Percentiles rank a stretch among this genome's conserved stretches.
Conservation (phyloP, 2,329 filamentous ascomycete species). For the Fusarium udum region DNA sequence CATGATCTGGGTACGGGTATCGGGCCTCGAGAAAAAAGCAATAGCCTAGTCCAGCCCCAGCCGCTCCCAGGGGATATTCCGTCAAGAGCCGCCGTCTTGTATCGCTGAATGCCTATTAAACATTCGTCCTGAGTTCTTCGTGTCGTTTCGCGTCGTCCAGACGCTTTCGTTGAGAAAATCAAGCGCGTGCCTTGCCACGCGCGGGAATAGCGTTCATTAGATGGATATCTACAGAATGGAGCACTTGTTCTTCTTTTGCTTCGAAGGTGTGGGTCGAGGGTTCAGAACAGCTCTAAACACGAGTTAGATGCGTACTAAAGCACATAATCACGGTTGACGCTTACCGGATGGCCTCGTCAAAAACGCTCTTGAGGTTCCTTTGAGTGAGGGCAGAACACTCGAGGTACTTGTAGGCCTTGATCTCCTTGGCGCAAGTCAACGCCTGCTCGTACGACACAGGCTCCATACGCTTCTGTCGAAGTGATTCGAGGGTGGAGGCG, state of each 20-base stretch:
- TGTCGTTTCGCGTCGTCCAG: slow-evolving; percentile 40
- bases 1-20: slow-evolving; percentile 20
- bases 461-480: slow-evolving; percentile 93
- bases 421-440: slow-evolving; percentile 88
- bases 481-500: slow-evolving; percentile 78
- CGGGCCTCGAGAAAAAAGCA: slow-evolving; percentile 13
- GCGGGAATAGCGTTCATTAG: slow-evolving; percentile 18
- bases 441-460: slow-evolving; percentile 97
- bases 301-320: slow-evolving; percentile 12
- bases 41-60: slow-evolving; percentile 22
- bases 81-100: slow-evolving; percentile 41
- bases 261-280: slow-evolving; percentile 64
- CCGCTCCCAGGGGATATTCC: slow-evolving; percentile 35
- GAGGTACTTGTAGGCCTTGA: slow-evolving; percentile 95
- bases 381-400: slow-evolving; percentile 98
- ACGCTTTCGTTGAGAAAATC: slow-evolving; percentile 37
- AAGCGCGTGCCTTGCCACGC: slow-evolving; percentile 14
- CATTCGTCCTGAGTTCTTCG: slow-evolving; percentile 38
- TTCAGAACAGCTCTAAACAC: slow-evolving; percentile 74
- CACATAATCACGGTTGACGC: slow-evolving; percentile 44
- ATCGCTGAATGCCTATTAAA: slow-evolving; percentile 38
- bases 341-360: slow-evolving; percentile 97
- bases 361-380: slow-evolving; percentile 96
- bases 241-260: slow-evolving; percentile 74
- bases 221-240: slow-evolving; percentile 67